These are phyloP conservation scores for Bipolaris cookei DNA, from an alignment of 2,329 filamentous ascomycete species.

Conservation along the genomic window DNA sequence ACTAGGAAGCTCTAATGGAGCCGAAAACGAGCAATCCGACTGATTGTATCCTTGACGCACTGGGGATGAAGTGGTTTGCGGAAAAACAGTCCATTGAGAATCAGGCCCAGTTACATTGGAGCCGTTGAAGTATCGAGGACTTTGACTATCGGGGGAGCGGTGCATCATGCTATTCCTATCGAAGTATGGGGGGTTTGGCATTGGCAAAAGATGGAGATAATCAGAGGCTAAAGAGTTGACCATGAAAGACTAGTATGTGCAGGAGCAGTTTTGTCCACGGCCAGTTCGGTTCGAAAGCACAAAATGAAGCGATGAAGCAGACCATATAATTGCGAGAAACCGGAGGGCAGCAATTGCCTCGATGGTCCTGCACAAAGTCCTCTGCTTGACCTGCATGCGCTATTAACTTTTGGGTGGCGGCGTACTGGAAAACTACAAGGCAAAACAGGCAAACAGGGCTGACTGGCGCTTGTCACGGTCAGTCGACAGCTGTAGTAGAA, in stretches of 20 bases:
- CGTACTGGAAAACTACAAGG: constrained; percentile 14
- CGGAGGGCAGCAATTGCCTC: constrained; percentile 2
- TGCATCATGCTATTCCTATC: constrained; percentile 7
- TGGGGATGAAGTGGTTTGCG: constrained; percentile 17
- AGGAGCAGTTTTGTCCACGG: not conserved
- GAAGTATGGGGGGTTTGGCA: constrained; percentile 7
- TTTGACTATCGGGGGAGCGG: constrained; percentile 5
- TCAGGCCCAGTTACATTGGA: constrained; percentile 6
- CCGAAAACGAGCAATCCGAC: constrained; percentile 17
- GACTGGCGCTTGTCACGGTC: constrained; percentile 4
- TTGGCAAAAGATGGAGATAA: not conserved
- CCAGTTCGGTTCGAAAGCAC: not conserved
- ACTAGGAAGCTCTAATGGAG: not conserved
- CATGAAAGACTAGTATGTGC: not conserved
- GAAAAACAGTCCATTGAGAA: constrained; percentile 16
- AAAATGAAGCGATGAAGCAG: constrained; percentile 4
- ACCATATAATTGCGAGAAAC: not conserved
- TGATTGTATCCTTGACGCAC: constrained; percentile 21
- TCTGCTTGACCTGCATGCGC: constrained; percentile 12
- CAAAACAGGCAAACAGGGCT: constrained; percentile 31
- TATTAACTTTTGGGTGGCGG: constrained; percentile 17
- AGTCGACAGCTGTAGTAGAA: not conserved
- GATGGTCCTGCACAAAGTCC: constrained; percentile 11
- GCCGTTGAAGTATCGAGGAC: not conserved
- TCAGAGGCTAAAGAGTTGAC: not conserved